These are phyloP conservation scores for Gentiana macrophylla DNA, from an alignment of 257 asterid species.

Conservation along the genomic window DNA sequence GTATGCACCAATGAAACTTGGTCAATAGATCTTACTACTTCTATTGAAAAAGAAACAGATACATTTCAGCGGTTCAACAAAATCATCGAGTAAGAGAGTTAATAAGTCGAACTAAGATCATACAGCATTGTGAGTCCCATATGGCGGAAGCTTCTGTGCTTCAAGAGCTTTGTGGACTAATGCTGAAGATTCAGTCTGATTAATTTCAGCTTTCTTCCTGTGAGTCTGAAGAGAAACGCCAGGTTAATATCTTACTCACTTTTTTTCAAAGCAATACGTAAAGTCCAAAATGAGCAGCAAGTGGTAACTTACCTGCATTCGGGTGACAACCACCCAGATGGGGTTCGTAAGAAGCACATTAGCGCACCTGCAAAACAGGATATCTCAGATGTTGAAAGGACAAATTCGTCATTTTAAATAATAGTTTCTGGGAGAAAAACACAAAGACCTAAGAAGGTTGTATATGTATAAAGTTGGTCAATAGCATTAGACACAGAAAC, in stretches of 20 bases:
- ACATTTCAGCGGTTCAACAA: background rate
- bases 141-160: slow-evolving; percentile 68
- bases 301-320: slow-evolving; percentile 70
- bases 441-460: background rate
- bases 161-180: slow-evolving; percentile 38
- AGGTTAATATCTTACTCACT: background rate
- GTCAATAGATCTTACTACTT: background rate
- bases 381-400: slow-evolving; percentile 5
- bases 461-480: no score
- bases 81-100: background rate
- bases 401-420: slow-evolving; percentile 2
- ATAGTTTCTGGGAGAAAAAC: background rate
- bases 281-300: slow-evolving; percentile 4
- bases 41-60: background rate
- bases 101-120: slow-evolving; percentile 7
- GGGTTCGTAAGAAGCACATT: slow-evolving; percentile 96
- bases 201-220: slow-evolving; percentile 51
- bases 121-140: slow-evolving; percentile 74
- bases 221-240: slow-evolving; percentile 53
- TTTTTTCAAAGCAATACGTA: background rate
- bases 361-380: slow-evolving; percentile 52
- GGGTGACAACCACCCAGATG: slow-evolving; percentile 94
- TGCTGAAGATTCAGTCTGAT: slow-evolving; percentile 18
- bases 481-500: no score
- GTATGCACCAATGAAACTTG: no score